Base-by-base conservation (phyloP, 2,329 filamentous ascomycete genomes). In the Aspergillus ibericus region DNA sequence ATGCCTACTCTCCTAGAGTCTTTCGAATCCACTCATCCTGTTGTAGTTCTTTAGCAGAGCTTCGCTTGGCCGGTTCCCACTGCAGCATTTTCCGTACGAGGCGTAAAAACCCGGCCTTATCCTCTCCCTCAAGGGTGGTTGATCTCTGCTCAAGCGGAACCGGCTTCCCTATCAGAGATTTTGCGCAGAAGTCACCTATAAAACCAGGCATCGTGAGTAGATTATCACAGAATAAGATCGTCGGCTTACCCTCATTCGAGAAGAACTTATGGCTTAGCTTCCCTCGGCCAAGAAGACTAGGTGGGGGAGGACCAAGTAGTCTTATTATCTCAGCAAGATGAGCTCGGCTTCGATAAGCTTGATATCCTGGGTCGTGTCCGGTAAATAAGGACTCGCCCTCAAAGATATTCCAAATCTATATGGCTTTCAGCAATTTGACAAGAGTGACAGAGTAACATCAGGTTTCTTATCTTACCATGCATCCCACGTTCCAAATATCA, bases 401-500 rank as follows among this genome's bases (percentile, higher is more conserved):
- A 55, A 77, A 83, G 1, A 83, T 44, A 51, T 82, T 71, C 81
- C 80, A 84, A 27, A 81, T 76, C 80, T 81, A 55, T 55, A 1
- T 15, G 32, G 8, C n/a, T 32, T 53, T 60, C 56, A 59, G 46
- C 5, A 58, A 40, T 49, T 53, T 59, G 59, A 5, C 1, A 6
- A 18, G n/a, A n/a, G n/a, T 10, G 25, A 36, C 12, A 6, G 4
- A 36, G 4, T 56, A 56, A 25, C 32, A 58, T 61, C 42, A 54
- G 27, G 25, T 50, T 46, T 16, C 34, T 48, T 40, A 2, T 15
- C 75, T 70, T 71, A 82, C 80, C 81, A 83, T 77, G 55, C 77
- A 80, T 8, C 80, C 81, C 3, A 75, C 72, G 56, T 81, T 82
- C 82, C 82, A 85, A 53, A 85, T 79, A 67, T 85, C 81, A 13